These are phyloP conservation scores for Ottelia alismoides DNA, from an alignment of 106 monocot genomes.

Conservation along the genomic window DNA sequence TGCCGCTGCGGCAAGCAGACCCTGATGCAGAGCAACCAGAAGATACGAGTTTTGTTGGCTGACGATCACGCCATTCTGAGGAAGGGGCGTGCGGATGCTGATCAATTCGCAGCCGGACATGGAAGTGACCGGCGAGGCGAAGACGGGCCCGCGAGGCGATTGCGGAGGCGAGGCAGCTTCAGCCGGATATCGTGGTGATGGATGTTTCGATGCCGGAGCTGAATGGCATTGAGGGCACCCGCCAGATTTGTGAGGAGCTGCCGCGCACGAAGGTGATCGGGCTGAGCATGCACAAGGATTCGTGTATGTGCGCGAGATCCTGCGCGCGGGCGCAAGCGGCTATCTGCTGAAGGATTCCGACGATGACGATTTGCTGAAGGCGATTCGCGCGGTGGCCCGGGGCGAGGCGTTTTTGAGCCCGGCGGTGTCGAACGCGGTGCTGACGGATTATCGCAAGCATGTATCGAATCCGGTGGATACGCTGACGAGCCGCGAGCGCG, in stretches of 20 bases:
- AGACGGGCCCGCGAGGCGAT: no score
- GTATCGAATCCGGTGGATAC: neutral
- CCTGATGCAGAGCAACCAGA: neutral
- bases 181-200: no score
- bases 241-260: neutral
- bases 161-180: no score
- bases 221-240: no score
- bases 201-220: neutral
- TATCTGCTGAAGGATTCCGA: neutral
- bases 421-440: no score
- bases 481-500: neutral
- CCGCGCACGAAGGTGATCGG: neutral
- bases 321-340: neutral
- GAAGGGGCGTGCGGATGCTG: neutral
- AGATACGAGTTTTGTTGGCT: neutral
- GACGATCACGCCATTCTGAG: neutral
- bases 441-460: neutral
- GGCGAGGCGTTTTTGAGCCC: neutral
- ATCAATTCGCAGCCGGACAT: neutral
- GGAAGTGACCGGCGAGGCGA: neutral
- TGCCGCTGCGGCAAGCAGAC: neutral
- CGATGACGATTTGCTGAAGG: neutral
- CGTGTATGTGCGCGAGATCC: neutral
- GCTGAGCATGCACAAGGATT: neutral
- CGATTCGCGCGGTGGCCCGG: neutral